Evolutionary conservation across 2,329 filamentous ascomycete species (phyloP), one percentile per base, ranked within the genome.

Genomic region (Aureobasidium subglaciale): DNA sequence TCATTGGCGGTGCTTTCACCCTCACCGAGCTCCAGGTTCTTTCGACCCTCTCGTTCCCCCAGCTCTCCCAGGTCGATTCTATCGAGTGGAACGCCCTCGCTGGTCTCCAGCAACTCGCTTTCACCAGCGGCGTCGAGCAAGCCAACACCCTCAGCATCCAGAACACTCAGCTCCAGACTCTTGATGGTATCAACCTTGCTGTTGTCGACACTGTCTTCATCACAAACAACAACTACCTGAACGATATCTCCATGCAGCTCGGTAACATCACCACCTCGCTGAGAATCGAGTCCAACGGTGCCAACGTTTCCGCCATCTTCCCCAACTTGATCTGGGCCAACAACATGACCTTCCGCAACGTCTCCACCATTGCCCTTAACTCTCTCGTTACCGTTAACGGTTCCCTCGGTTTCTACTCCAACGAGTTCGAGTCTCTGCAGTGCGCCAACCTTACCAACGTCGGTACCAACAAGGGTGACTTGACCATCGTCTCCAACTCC

Each of bases 201-300:
- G 79, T 80, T n/a, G 85, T 90, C 55, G 79, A 82, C 56, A 78
- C 76, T 62, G 82, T 99, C 70, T 78, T 88, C 71, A 86, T 99
- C 73, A 86, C 88, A 81, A 96, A 96, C 85, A 97, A 97, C 83
- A 76, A 76, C 59, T 85, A 86, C 68, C 80, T 99, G 64, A 82
- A 81, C 68, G 78, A 77, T 59, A 88, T 95, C 76, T 81, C 82
- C 68, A 88, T 90, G 72, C 81, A 87, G 69, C 79, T 97, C 58
- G 79, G 79, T 70, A 92, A 88, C 75, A 81, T 96, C 65, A 86
- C 80, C 62, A 78, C 81, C 56, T 71, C 78, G 43, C 76, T 96
- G 53, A 84, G 80, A 66, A 84, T 99, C 68, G 82, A 84, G 64
- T 84, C 86, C 77, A 99, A 99, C 78, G 86, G 86, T 67, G 75